Conservation (phyloP, 176 grass and related monocot genomes). For the Aegilops tauschii region DNA sequence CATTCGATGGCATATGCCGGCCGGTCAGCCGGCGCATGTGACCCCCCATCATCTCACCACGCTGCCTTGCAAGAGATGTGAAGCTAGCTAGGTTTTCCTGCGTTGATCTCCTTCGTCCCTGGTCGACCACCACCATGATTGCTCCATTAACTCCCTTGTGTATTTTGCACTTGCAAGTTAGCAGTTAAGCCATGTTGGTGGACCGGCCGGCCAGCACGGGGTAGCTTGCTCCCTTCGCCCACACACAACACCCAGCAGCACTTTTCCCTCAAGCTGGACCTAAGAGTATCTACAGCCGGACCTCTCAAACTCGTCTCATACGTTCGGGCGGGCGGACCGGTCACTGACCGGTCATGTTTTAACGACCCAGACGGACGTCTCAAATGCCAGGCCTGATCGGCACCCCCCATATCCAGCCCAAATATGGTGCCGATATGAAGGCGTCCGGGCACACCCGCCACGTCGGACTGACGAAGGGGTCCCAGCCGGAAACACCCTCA, state of each 20-base stretch:
- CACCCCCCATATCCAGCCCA: too few relatives aligned
- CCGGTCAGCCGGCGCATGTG: conserved; percentile 18
- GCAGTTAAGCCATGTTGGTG: conserved; percentile 37
- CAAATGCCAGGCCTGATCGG: too few relatives aligned
- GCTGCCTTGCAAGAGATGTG: background rate
- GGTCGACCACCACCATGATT: background rate
- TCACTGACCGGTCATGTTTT: too few relatives aligned
- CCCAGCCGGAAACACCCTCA: too few relatives aligned
- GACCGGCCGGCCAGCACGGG: conserved; percentile 29
- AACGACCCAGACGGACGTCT: too few relatives aligned
- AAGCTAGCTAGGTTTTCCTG: conserved; percentile 11
- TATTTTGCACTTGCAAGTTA: conserved; percentile 30
- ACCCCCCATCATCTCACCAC: background rate
- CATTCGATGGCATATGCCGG: background rate
- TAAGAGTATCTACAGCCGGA: too few relatives aligned
- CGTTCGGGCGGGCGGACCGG: too few relatives aligned
- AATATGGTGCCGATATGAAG: too few relatives aligned
- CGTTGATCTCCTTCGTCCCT: background rate
- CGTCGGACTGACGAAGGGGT: too few relatives aligned
- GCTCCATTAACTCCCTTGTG: background rate
- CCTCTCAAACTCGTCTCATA: too few relatives aligned
- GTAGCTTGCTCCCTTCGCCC: conserved; percentile 31
- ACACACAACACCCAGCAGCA: background rate
- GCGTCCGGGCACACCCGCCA: too few relatives aligned
- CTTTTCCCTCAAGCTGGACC: background rate